Percentiles rank a stretch among this genome's conserved stretches.
Conservation (phyloP, 106 monocot species). For the Triglochin maritima region DNA sequence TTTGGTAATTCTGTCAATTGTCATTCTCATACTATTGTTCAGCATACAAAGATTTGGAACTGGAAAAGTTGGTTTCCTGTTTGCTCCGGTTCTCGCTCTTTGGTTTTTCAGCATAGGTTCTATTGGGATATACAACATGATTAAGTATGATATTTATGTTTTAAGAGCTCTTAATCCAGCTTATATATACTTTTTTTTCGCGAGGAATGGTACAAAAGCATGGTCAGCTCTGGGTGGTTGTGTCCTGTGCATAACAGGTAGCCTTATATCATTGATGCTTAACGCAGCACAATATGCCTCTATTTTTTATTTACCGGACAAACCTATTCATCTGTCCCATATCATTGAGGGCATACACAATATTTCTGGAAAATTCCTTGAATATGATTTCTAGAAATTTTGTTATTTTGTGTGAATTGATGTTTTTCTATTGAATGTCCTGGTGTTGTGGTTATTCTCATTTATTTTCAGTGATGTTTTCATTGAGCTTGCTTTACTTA, state of each 20-base stretch:
- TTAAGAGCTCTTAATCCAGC: slow-evolving; percentile 66
- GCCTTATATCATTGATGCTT: neutral
- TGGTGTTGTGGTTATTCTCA: too few relatives aligned
- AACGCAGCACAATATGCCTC: neutral
- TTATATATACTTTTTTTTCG: slow-evolving; percentile 78
- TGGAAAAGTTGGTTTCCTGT: slow-evolving; percentile 80
- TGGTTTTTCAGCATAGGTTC: slow-evolving; percentile 84
- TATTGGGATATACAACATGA: slow-evolving; percentile 69
- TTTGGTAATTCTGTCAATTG: slow-evolving; percentile 55
- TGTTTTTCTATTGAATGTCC: too few relatives aligned
- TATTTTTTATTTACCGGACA: too few relatives aligned
- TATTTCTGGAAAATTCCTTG: too few relatives aligned
- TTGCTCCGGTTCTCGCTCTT: slow-evolving; percentile 67
- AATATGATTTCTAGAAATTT: too few relatives aligned
- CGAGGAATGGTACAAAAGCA: slow-evolving; percentile 47
- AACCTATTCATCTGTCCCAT: too few relatives aligned
- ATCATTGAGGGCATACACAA: too few relatives aligned
- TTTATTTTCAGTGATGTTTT: neutral
- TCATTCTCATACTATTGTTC: slow-evolving; percentile 60
- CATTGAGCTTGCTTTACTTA: neutral
- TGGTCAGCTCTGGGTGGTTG: slow-evolving; percentile 93
- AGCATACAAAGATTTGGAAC: slow-evolving; percentile 90
- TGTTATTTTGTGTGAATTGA: too few relatives aligned
- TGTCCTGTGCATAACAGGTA: slow-evolving; percentile 94
- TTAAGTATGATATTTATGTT: slow-evolving; percentile 66